Percentiles rank a stretch among this genome's conserved stretches.
These are phyloP conservation scores for Taiwanofungus camphoratus DNA, from an alignment of 1,284 basidiomycete species.

Conservation along the genomic window DNA sequence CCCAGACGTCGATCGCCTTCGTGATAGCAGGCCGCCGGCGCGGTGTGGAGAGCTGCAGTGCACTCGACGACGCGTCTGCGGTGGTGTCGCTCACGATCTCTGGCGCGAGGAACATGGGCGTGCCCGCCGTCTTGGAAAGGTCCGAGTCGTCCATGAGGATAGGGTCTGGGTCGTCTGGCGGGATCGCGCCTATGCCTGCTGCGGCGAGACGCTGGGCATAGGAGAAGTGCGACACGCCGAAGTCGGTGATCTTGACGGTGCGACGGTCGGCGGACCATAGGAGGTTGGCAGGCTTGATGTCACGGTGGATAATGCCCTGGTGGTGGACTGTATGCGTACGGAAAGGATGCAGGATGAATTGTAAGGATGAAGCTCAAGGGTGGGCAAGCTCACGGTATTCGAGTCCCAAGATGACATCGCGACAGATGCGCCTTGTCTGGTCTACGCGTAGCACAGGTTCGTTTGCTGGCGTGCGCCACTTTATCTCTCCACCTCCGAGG, in stretches of 20 bases:
- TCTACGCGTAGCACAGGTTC: constrained; percentile 78
- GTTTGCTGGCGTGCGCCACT: constrained; percentile 67
- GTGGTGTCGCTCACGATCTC: constrained; percentile 75
- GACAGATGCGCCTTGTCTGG: constrained; percentile 82
- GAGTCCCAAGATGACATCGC: constrained; percentile 90
- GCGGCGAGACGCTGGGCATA: constrained; percentile 71
- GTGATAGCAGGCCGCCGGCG: constrained; percentile 67
- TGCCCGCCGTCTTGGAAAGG: constrained; percentile 91
- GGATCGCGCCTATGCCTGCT: constrained; percentile 35
- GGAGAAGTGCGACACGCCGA: constrained; percentile 95
- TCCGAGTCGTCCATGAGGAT: constrained; percentile 82
- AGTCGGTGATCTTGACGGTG: constrained; percentile 95
- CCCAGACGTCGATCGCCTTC: constrained; percentile 98
- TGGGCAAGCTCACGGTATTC: constrained; percentile 72
- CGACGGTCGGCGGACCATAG: constrained; percentile 81
- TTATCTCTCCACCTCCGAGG: constrained; percentile 90
- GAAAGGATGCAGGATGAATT: constrained; percentile 8
- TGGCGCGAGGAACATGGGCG: constrained; percentile 96
- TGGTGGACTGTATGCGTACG: constrained; percentile 85
- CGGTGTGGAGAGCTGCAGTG: constrained; percentile 22
- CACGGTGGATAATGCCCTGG: constrained; percentile 98
- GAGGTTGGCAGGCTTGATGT: constrained; percentile 98
- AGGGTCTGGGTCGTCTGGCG: constrained; percentile 40
- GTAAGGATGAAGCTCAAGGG: constrained; percentile 1
- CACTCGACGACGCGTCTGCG: constrained; percentile 23